These are phyloP conservation scores for Ascochyta viciae-villosae DNA, from an alignment of 2,329 filamentous ascomycete species.

Conservation along the genomic window DNA sequence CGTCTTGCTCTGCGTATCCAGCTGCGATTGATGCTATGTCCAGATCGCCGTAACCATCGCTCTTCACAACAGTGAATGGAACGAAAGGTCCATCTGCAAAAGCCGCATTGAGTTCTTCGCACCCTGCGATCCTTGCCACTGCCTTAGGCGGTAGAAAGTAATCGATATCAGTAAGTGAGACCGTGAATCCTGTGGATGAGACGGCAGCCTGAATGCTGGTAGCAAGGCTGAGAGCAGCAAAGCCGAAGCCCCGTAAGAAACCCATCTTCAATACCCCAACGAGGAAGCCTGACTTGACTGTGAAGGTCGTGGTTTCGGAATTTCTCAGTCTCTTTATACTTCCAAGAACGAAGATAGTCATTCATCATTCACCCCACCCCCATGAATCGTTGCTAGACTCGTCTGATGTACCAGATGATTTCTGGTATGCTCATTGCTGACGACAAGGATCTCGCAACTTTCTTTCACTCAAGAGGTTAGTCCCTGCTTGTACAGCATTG, in stretches of 20 bases:
- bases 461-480: background rate
- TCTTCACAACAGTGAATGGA: slow-evolving; percentile 50
- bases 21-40: slow-evolving; percentile 32
- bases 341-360: background rate
- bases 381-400: background rate
- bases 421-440: background rate
- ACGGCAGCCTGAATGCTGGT: slow-evolving; percentile 26
- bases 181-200: slow-evolving; percentile 50
- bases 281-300: background rate
- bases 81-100: slow-evolving; percentile 37
- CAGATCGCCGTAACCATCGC: slow-evolving; percentile 26
- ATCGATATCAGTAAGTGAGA: slow-evolving; percentile 47
- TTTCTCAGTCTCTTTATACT: slow-evolving; percentile 1
- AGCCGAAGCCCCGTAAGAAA: slow-evolving; percentile 4
- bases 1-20: slow-evolving; percentile 45
- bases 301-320: background rate
- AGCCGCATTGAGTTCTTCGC: slow-evolving; percentile 24
- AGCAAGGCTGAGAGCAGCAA: slow-evolving; percentile 12
- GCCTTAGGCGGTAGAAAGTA: slow-evolving; percentile 52
- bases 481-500: background rate
- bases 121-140: slow-evolving; percentile 41
- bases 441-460: slow-evolving; percentile 1
- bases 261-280: slow-evolving; percentile 18
- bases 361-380: background rate
- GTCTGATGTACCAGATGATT: background rate